These are phyloP conservation scores for Phylloporus sp. DNA, from an alignment of 768 basidiomycete genomes.

Conservation along the genomic window DNA sequence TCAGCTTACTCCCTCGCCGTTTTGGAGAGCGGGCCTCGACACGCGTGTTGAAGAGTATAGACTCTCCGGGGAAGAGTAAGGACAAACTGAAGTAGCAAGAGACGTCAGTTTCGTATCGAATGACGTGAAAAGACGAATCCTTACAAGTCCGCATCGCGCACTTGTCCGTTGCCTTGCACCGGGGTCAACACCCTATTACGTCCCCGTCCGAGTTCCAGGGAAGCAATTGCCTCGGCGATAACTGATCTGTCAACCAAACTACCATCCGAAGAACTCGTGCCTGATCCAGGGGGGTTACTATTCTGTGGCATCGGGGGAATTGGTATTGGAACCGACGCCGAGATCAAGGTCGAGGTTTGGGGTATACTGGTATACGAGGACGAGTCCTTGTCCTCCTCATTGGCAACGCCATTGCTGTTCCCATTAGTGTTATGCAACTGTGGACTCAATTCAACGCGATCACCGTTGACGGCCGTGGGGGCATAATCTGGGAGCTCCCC, in stretches of 20 bases:
- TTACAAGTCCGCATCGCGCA: slow-evolving; percentile 43
- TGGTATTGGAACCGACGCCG: slow-evolving; percentile 8
- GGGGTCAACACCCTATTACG: slow-evolving; percentile 53
- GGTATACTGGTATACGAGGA: slow-evolving; percentile 4
- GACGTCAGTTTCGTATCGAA: neutral
- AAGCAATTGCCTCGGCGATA: slow-evolving; percentile 32
- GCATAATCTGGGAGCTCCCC: slow-evolving; percentile 39
- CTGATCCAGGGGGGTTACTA: slow-evolving; percentile 30
- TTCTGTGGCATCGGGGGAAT: slow-evolving; percentile 1
- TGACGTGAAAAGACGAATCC: neutral
- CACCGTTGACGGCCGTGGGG: neutral
- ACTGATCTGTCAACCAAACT: slow-evolving; percentile 38
- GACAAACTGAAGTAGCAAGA: slow-evolving; percentile 25
- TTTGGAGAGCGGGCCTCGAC: slow-evolving; percentile 54
- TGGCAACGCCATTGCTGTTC: neutral
- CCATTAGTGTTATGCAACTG: neutral
- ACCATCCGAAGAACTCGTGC: slow-evolving; percentile 47
- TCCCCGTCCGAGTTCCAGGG: slow-evolving; percentile 42
- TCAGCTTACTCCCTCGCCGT: slow-evolving; percentile 54
- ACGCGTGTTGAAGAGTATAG: slow-evolving; percentile 45
- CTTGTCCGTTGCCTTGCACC: slow-evolving; percentile 44
- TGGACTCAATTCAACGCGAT: neutral
- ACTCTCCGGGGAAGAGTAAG: slow-evolving; percentile 43
- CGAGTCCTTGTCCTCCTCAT: slow-evolving; percentile 6
- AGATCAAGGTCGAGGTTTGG: neutral